Evolutionary conservation across 2,329 filamentous ascomycete species (phyloP), one percentile per base, ranked within the genome.

Genomic region (Fusarium sp.): DNA sequence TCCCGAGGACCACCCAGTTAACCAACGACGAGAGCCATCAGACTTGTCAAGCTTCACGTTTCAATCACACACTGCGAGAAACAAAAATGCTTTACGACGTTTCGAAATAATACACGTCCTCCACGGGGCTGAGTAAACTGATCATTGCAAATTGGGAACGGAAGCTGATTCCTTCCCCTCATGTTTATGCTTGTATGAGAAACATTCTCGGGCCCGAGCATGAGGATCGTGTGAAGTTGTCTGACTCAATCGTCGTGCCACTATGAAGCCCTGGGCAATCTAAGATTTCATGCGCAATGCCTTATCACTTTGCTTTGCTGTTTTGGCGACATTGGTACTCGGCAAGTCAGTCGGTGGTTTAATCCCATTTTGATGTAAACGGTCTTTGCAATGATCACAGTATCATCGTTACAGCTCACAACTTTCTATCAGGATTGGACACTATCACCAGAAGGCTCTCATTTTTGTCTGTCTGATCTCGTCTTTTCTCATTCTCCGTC

Each of bases 401-500:
- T 21, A 42, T 52, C 24, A 18, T 31, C 29, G n/a, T 31, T 31
- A 7, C 29, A 13, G 31, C 23, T 39, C 18, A 28, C 18, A 15
- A 21, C 33, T 50, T 24, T 29, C 35, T 29, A n/a, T 41, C n/a
- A 12, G 9, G 18, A 24, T 29, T 38, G n/a, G 31, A 28, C 18
- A 41, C 33, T 35, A 37, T 24, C 52, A 41, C 55, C 43, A 53
- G 46, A 46, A 63, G 43, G 46, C 41, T 52, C 33, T 60, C 33
- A 56, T 69, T 68, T 50, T 69, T 68, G 26, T 68, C 37, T 54
- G 52, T 48, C 56, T 48, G 54, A 50, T 33, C 53, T 55, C 33
- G n/a, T 56, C 47, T 48, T 70, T 49, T 52, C 41, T 54, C 60
- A 26, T 66, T 66, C 67, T 23, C 49, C 57, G 41, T 69, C 66